Evolutionary conservation across 2,329 filamentous ascomycete species (phyloP).

Genomic region (Bipolaris bicolor): DNA sequence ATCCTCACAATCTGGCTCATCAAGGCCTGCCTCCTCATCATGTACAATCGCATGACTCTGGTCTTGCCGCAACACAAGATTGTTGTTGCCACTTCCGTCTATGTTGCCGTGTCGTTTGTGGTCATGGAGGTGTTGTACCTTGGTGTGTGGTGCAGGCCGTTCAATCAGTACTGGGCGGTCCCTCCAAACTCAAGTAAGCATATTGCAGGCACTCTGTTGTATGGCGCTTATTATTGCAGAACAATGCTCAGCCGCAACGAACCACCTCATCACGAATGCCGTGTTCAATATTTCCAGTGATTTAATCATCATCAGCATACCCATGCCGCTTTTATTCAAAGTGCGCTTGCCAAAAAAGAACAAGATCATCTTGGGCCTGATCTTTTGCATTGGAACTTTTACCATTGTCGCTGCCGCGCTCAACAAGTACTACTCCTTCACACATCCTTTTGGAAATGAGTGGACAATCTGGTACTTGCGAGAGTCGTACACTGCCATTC

Average conservation of each 20-base stretch:
- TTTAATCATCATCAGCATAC: slow-evolving; percentile 54
- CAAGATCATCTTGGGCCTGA: slow-evolving; percentile 60
- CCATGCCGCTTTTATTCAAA: slow-evolving; percentile 55
- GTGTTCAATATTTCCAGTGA: slow-evolving; percentile 56
- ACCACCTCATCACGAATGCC: slow-evolving; percentile 50
- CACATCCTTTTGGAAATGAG: slow-evolving; percentile 59
- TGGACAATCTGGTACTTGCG: slow-evolving; percentile 67
- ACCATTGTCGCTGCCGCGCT: slow-evolving; percentile 63
- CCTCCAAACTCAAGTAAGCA: slow-evolving; percentile 47
- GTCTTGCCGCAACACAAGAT: slow-evolving; percentile 38
- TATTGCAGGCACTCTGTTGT: neutral
- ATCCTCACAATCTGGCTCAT: slow-evolving; percentile 59
- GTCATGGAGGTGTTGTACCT: slow-evolving; percentile 58
- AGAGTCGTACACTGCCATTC: slow-evolving; percentile 64
- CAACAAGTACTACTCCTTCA: slow-evolving; percentile 68
- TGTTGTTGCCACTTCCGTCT: slow-evolving; percentile 53
- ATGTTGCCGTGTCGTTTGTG: slow-evolving; percentile 54
- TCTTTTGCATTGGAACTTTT: slow-evolving; percentile 62
- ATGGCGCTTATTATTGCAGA: slow-evolving; percentile 20
- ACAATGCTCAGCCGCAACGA: slow-evolving; percentile 53
- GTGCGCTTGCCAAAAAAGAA: slow-evolving; percentile 53
- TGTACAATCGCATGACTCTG: slow-evolving; percentile 59
- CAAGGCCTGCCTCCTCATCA: slow-evolving; percentile 61
- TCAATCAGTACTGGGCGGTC: slow-evolving; percentile 60
- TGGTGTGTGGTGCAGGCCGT: slow-evolving; percentile 62